Base-by-base conservation (phyloP, 805 yeast species). In the Nakazawaea peltata region DNA sequence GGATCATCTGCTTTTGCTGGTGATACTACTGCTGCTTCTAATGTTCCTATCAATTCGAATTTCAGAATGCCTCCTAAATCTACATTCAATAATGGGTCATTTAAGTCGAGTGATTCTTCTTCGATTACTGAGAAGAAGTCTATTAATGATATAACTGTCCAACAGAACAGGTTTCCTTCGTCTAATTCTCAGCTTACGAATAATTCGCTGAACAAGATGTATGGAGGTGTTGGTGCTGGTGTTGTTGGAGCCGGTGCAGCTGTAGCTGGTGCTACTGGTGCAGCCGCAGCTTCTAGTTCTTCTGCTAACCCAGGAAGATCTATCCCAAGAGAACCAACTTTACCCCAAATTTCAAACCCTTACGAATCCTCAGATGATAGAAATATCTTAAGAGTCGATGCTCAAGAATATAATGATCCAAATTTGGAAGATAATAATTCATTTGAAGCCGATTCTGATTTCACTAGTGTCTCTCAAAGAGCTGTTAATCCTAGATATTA, bases 391-490 rank as follows among this genome's bases (percentile, higher is more conserved):
- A 35, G 29, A 18, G 36, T 33, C 19, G 38, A 18, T 8, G 26
- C 30, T 8, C 24, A 26, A 25, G 32, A 38, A 37, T 16, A 40
- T 28, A 21, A 28, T 26, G 40, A 34, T 28, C 31, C 37, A 18
- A 26, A 19, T 6, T 32, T 50, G 16, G 40, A 33, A 11, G 48
- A 47, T n/a, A 56, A 49, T 23, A 54, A 54, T 14, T 51, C 53
- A 11, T 43, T 44, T 18, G 51, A 51, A 26, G 55, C 47, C 13
- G 74, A 65, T 31, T 81, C 90, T 1, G 80, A 78, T 48, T 79
- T 82, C 54, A 81, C 92, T 1, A 77, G 86, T 34, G 83, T 82
- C 2, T 79, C 88, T 6, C 90, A 81, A 55, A 64, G 90, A 51
- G 87, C 78, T 19, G 67, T 75, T 12, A 81, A 81, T 47, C 83